Conservation (phyloP, 352 stramenopile genomes). For the Phytophthora parvispora region DNA sequence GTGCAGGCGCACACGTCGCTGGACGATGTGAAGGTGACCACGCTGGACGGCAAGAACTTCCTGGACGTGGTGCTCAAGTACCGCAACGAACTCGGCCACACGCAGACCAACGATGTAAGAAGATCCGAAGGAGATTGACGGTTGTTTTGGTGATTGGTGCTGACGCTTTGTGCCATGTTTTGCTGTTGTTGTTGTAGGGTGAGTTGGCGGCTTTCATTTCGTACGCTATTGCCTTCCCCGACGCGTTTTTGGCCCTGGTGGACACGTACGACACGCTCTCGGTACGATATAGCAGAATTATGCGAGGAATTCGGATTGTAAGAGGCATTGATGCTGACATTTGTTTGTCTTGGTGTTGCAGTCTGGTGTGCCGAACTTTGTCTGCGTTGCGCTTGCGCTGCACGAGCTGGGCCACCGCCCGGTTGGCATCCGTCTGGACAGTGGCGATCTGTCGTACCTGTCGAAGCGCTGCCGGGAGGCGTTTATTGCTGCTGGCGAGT, state of each 20-base stretch:
- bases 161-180: conserved; percentile 14
- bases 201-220: conserved; percentile 99
- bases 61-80: conserved; percentile 88
- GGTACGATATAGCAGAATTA: conserved; percentile 39
- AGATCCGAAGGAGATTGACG: not conserved
- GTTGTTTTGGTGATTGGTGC: not conserved
- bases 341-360: conserved; percentile 31
- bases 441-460: conserved; percentile 98
- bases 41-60: conserved; percentile 82
- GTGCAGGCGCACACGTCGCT: conserved; percentile 97
- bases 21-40: conserved; percentile 89
- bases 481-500: conserved; percentile 63
- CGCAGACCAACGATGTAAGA: conserved; percentile 82
- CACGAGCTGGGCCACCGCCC: conserved; percentile 93
- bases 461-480: conserved; percentile 87
- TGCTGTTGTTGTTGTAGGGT: no score
- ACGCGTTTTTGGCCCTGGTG: conserved; percentile 97
- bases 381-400: conserved; percentile 96
- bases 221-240: conserved; percentile 98
- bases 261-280: conserved; percentile 99
- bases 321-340: not conserved
- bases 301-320: not conserved
- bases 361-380: conserved; percentile 98
- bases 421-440: conserved; percentile 97
- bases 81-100: conserved; percentile 71